Evolutionary conservation across 2,329 filamentous ascomycete species (phyloP).

Genomic region (Ophiostoma fasciatum): DNA sequence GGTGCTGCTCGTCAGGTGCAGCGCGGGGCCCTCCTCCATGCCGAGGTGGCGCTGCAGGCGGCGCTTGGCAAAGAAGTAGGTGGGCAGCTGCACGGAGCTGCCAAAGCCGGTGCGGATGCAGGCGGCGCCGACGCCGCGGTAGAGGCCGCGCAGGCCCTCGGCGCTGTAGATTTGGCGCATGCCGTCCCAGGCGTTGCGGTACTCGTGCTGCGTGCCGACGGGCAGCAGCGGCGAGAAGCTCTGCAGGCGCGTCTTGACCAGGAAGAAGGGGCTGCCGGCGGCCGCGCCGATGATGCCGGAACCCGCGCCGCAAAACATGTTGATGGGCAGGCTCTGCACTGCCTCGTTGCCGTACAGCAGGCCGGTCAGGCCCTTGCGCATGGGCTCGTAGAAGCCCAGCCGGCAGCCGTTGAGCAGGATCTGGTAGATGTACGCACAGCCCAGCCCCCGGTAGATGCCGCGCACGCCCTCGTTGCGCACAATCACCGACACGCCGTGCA

Average conservation of each 20-base stretch:
- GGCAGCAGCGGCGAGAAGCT: conserved; percentile 86
- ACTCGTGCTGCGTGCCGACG: conserved; percentile 92
- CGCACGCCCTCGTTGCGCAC: conserved; percentile 75
- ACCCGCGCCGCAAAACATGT: conserved; percentile 81
- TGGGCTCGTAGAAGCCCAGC: conserved; percentile 92
- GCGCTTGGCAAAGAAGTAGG: conserved; percentile 95
- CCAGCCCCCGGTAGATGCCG: conserved; percentile 78
- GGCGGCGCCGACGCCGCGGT: conserved; percentile 79
- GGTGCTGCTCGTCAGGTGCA: conserved; percentile 81
- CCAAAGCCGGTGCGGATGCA: conserved; percentile 96
- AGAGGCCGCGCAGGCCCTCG: conserved; percentile 71
- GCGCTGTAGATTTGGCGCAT: conserved; percentile 59
- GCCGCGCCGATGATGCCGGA: conserved; percentile 85
- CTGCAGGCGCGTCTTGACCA: conserved; percentile 92
- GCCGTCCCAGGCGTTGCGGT: conserved; percentile 74
- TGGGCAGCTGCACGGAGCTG: conserved; percentile 88
- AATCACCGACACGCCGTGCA: conserved; percentile 85
- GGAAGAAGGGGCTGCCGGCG: conserved; percentile 91
- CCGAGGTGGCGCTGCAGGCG: conserved; percentile 66
- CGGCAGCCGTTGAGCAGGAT: conserved; percentile 92
- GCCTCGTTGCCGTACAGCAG: conserved; percentile 56
- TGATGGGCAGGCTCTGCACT: conserved; percentile 77
- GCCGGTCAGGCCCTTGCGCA: conserved; percentile 57
- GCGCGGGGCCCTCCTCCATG: conserved; percentile 77
- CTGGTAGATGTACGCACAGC: conserved; percentile 92